phyloP scores from a whole-genome alignment of 1,284 basidiomycete species.

The Melampsora americana region DNA sequence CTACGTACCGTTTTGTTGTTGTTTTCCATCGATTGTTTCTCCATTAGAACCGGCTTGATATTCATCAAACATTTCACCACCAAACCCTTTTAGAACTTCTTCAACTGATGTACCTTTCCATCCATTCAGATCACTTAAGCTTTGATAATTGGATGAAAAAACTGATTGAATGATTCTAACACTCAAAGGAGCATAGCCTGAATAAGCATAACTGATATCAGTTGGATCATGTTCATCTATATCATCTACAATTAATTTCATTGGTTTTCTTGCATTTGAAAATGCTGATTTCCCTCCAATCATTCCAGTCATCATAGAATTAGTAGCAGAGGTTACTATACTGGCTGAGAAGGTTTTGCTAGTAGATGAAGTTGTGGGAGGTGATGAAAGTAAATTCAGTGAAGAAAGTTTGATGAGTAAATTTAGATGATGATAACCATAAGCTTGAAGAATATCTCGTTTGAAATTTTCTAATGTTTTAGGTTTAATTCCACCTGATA shows the following conservation, averaged over 20 bases:
- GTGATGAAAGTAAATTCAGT: constrained; percentile 69
- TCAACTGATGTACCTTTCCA: constrained; percentile 97
- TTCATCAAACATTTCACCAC: constrained; percentile 75
- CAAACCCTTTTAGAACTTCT: constrained; percentile 72
- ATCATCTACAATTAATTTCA: constrained; percentile 91
- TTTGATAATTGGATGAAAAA: constrained; percentile 60
- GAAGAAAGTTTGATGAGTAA: constrained; percentile 65
- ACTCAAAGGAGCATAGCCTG: constrained; percentile 91
- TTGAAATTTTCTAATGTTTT: constrained; percentile 84
- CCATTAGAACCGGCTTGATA: constrained; percentile 58
- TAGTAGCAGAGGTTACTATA: background rate
- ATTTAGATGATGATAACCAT: constrained; percentile 85
- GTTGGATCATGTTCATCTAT: constrained; percentile 67
- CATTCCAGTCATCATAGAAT: constrained; percentile 25
- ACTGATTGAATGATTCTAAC: constrained; percentile 67
- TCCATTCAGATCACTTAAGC: constrained; percentile 82
- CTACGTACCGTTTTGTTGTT: constrained; percentile 56
- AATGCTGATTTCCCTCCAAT: constrained; percentile 60
- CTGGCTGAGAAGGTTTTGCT: constrained; percentile 48
- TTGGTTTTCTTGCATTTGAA: constrained; percentile 68
- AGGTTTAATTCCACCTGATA: constrained; percentile 77
- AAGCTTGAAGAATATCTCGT: constrained; percentile 86
- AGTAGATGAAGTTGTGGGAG: constrained; percentile 56
- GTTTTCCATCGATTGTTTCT: constrained; percentile 54
- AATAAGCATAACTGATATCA: constrained; percentile 93